Evolutionary conservation across 495 filamentous ascomycete genomes (phyloP), one percentile per base, ranked within the genome.

Genomic region (Hapsidospora chrysogenum): DNA sequence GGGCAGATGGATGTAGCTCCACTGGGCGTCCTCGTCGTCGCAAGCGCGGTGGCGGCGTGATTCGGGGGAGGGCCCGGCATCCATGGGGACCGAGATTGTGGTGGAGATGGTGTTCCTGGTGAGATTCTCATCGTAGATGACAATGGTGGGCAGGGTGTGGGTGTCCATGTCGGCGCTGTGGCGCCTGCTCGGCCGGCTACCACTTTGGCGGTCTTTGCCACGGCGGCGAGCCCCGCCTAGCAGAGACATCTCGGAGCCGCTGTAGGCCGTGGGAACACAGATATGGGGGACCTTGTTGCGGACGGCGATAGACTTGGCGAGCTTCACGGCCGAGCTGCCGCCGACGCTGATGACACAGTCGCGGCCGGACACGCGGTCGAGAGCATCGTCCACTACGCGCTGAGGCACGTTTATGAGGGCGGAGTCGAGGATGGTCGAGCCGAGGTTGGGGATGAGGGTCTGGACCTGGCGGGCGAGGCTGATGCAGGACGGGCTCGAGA

Each of bases 261-360:
- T 36, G 25, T 36, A 16, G 5, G 22, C 26, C 13, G 33, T 36
- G 20, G 33, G 33, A n/a, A 36, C 14, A 15, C 33, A 36, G 3
- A 36, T 17, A 28, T 36, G 22, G n/a, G 33, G 33, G 17, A 36
- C 17, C 3, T 2, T 18, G 20, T 25, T 36, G n/a, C 26, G 23
- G 2, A 15, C 11, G 33, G n/a, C 17, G 33, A 36, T 28, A 6
- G 20, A 0, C 15, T 15, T 36, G 5, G 33, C 33, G 20, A 36
- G 11, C 2, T 9, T 23, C 6, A 36, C 33, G n/a, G 33, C 33
- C 2, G 17, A 20, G 13, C 20, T 11, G 4, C 33, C 22, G 13
- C 33, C 33, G 5, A 36, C 33, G 10, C 33, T 36, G 22, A 36
- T 27, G 21, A 36, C 33, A 10, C 20, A 26, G 33, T 36, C 33